Conservation (phyloP, 176 grass and related monocot genomes). For the Juncus inflexus region DNA sequence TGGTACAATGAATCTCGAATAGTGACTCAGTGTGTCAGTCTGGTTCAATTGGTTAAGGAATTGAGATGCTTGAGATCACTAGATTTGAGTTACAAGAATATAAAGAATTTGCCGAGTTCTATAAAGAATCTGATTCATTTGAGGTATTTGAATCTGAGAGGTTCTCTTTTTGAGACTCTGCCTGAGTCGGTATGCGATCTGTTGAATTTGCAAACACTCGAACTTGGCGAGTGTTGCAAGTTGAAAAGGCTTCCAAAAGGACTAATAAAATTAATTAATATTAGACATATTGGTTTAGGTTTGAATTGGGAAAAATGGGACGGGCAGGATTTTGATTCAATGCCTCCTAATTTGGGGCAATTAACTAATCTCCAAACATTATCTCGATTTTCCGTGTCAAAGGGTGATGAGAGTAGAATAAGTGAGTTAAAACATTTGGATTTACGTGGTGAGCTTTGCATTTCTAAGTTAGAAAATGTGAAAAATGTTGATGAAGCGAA, state of each 20-base stretch:
- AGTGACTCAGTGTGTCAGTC: not conserved
- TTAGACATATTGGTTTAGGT: slow-evolving; percentile 31
- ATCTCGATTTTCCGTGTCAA: slow-evolving; percentile 26
- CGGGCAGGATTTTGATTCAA: slow-evolving; percentile 12
- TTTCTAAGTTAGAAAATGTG: slow-evolving; percentile 38
- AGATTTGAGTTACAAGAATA: slow-evolving; percentile 25
- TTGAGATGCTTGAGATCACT: slow-evolving; percentile 20
- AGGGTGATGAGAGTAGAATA: not conserved
- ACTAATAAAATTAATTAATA: slow-evolving; percentile 16
- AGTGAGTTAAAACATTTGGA: slow-evolving; percentile 12
- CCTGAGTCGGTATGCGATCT: slow-evolving; percentile 32
- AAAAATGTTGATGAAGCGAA: not conserved
- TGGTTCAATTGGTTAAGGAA: slow-evolving; percentile 5
- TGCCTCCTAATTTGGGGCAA: slow-evolving; percentile 27
- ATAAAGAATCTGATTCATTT: slow-evolving; percentile 31
- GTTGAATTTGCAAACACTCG: slow-evolving; percentile 24
- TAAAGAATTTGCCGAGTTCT: slow-evolving; percentile 22
- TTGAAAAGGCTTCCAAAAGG: slow-evolving; percentile 22
- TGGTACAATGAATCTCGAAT: not conserved
- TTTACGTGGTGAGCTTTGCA: slow-evolving; percentile 28
- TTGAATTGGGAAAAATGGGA: slow-evolving; percentile 24
- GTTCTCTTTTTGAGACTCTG: slow-evolving; percentile 24
- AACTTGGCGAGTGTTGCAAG: slow-evolving; percentile 24
- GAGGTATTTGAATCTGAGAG: slow-evolving; percentile 26
- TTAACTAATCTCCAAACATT: slow-evolving; percentile 33